These are phyloP conservation scores for Monosporascus cannonballus DNA, from an alignment of 2,329 filamentous ascomycete genomes.

Conservation along the genomic window DNA sequence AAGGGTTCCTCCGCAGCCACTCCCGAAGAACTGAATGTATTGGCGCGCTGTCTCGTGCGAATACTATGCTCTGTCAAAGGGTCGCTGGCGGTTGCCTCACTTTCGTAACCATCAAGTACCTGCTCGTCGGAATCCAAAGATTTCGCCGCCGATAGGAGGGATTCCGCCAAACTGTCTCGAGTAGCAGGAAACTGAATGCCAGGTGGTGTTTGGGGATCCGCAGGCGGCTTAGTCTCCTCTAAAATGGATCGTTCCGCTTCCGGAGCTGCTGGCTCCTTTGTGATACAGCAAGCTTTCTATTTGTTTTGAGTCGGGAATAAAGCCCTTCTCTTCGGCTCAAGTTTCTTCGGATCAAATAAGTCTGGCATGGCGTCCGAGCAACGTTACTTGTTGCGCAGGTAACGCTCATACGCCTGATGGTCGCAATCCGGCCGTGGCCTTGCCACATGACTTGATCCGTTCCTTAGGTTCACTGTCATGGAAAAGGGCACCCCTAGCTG, in stretches of 20 bases:
- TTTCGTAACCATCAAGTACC: constrained; percentile 4
- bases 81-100: constrained; percentile 1
- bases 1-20: background rate
- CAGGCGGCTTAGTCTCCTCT: too few relatives aligned
- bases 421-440: background rate
- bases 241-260: background rate
- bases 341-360: constrained; percentile 4
- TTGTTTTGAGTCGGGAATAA: background rate
- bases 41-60: background rate
- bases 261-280: background rate
- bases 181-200: background rate
- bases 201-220: too few relatives aligned
- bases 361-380: constrained; percentile 7
- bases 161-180: background rate
- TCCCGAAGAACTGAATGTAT: background rate
- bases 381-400: constrained; percentile 6
- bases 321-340: constrained; percentile 1
- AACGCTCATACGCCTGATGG: constrained; percentile 1
- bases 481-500: too few relatives aligned
- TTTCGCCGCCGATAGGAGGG: background rate
- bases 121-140: constrained; percentile 6
- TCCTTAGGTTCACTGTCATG: background rate
- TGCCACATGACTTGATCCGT: background rate
- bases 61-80: background rate
- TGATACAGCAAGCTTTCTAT: background rate